Conservation (phyloP, 1,284 basidiomycete species). For the Ganoderma multipileum region DNA sequence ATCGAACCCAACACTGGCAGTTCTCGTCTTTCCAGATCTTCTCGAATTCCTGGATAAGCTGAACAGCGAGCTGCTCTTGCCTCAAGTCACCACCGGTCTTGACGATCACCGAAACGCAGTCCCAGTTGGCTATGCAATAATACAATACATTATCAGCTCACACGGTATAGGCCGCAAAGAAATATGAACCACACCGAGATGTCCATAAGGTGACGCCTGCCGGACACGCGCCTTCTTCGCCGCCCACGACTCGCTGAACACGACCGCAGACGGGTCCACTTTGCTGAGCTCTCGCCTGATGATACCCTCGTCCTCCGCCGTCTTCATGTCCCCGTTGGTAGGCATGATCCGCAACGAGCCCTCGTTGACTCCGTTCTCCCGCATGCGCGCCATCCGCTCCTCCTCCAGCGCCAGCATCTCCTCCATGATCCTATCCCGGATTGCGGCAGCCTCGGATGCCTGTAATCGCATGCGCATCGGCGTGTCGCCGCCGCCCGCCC, state of each 20-base stretch:
- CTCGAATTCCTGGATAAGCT: slow-evolving; percentile 93
- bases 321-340: slow-evolving; percentile 55
- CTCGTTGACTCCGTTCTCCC: slow-evolving; percentile 66
- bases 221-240: slow-evolving; percentile 96
- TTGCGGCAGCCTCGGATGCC: slow-evolving; percentile 85
- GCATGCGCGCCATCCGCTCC: slow-evolving; percentile 96
- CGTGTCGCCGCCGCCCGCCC: slow-evolving; percentile 29
- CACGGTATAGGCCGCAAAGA: neutral
- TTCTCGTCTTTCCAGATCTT: slow-evolving; percentile 95
- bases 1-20: slow-evolving; percentile 90
- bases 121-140: slow-evolving; percentile 63
- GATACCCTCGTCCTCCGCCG: slow-evolving; percentile 89
- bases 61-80: slow-evolving; percentile 97
- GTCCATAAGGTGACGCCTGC: slow-evolving; percentile 93
- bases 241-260: slow-evolving; percentile 96
- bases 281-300: slow-evolving; percentile 95
- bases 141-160: slow-evolving; percentile 6
- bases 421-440: slow-evolving; percentile 96
- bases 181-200: slow-evolving; percentile 69
- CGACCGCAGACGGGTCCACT: slow-evolving; percentile 93
- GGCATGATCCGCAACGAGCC: slow-evolving; percentile 60
- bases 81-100: slow-evolving; percentile 97
- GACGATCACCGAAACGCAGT: slow-evolving; percentile 96
- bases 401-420: slow-evolving; percentile 99
- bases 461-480: slow-evolving; percentile 71